These are phyloP conservation scores for Penicillium aurantiogriseum DNA, from an alignment of 2,329 filamentous ascomycete species.

Conservation along the genomic window DNA sequence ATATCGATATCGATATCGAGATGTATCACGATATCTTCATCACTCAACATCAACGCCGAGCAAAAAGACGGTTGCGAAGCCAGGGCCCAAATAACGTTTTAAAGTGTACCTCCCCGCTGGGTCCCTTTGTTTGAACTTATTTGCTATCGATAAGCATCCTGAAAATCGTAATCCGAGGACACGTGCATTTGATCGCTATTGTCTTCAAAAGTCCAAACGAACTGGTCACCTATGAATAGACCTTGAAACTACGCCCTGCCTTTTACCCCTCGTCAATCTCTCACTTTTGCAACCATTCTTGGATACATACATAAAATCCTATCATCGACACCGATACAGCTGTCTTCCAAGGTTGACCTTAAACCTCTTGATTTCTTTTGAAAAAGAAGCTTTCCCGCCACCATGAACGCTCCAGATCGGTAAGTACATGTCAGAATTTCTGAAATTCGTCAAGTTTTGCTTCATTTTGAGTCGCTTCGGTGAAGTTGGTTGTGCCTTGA, in stretches of 20 bases:
- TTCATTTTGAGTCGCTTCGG: neutral
- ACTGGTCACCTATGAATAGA: neutral
- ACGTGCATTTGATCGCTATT: neutral
- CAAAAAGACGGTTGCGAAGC: neutral
- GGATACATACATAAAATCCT: neutral
- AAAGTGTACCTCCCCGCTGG: neutral
- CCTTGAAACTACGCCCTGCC: neutral
- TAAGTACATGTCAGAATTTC: slow-evolving; percentile 31
- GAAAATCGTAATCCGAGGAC: neutral
- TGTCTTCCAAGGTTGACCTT: neutral
- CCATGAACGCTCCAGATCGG: slow-evolving; percentile 51
- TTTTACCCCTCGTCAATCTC: neutral
- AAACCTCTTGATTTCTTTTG: neutral
- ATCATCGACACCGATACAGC: neutral
- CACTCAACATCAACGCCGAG: neutral
- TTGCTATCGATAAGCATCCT: neutral
- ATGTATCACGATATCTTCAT: slow-evolving; percentile 5
- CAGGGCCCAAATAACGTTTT: neutral
- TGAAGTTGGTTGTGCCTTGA: neutral
- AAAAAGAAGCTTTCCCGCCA: slow-evolving; percentile 13
- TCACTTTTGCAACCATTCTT: neutral
- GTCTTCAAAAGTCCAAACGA: neutral
- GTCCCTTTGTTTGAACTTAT: neutral
- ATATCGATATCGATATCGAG: slow-evolving; percentile 1
- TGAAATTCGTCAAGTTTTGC: neutral